Evolutionary conservation across 2,329 filamentous ascomycete genomes (phyloP), one percentile per base, ranked within the genome.

Genomic region (Venturia effusa): DNA sequence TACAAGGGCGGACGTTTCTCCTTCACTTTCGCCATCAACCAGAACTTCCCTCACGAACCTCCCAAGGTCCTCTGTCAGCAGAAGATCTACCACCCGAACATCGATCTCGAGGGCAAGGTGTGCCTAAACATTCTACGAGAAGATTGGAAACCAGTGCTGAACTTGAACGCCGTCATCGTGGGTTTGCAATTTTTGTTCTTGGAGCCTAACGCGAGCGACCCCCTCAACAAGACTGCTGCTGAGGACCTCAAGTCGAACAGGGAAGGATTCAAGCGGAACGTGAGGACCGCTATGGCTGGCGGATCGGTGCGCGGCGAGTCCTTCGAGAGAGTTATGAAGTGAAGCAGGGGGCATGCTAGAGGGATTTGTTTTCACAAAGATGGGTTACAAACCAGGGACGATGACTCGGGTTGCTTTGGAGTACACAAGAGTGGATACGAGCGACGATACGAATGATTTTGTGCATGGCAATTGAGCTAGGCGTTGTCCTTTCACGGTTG

Each of bases 81-180:
- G 78, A 97, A 96, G 82, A 97, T 99, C 71, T 99, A 99, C 79
- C 94, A 99, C 75, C 94, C 94, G 6, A 99, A 99, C 77, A 99
- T 99, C 74, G 94, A 99, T 73, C 83, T 96, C 48, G 91, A 97
- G 74, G 94, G 94, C 70, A 99, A 99, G 74, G 92, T 99, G 67
- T 99, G 94, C 80, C 79, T 99, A 72, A 99, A 99, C 75, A 99
- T 99, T 71, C 77, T 99, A 72, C 83, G 94, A 67, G 94, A 99
- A 79, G 94, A 99, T 79, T 99, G 94, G 94, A 99, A 97, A 81
- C 94, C 94, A 0, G 94, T 99, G 55, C 79, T 99, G 73, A 97
- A 97, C 75, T 77, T 99, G 74, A 97, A 97, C 73, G 92, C 94
- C 19, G 92, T 97, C 48, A 94, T 99, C 69, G 92, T 97, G 62